Base-by-base conservation (phyloP, 495 filamentous ascomycete species). In the Ramalina peruviana region DNA sequence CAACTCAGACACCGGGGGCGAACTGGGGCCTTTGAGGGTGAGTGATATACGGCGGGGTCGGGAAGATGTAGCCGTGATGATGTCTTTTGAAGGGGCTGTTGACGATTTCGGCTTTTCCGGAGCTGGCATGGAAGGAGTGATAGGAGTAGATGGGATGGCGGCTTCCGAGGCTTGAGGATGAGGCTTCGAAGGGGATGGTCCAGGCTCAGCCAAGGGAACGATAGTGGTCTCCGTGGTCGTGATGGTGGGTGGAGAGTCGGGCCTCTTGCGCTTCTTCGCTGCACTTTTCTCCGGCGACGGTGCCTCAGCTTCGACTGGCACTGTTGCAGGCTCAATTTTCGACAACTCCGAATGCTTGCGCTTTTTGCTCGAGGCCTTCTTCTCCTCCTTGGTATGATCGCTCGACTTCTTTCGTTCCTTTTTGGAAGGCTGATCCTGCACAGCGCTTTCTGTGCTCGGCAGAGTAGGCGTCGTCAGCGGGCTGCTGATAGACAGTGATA, bases 241-340 rank as follows among this genome's bases (percentile, higher is more conserved):
- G 16, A 50, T 50, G 45, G 44, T 47, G 43, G 36, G 61, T 27
- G 70, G 72, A 51, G 63, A 66, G 42, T 69, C 73, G 26, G 72
- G 70, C 6, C 68, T 78, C 55, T 79, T 81, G 48, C 66, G 75
- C 25, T 74, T 72, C 65, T 82, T 82, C n/a, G 57, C 21, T 49
- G 56, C 27, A 47, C 54, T 23, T 55, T 54, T 52, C 11, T 40
- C 36, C 19, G 51, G 38, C 45, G 51, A 50, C 13, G 50, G 40
- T 15, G 36, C 23, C 5, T 43, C 21, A 16, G 46, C 11, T 21
- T 43, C 41, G 16, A 19, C 19, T 26, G 49, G 43, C 36, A 36
- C 45, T 27, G 50, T 6, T 46, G 52, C 38, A 25, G 33, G 23
- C 27, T 58, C 53, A 17, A 37, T 46, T 39, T 52, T 48, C 6